Base-by-base conservation (phyloP, 2,329 filamentous ascomycete genomes). In the Coleophoma crateriformis region DNA sequence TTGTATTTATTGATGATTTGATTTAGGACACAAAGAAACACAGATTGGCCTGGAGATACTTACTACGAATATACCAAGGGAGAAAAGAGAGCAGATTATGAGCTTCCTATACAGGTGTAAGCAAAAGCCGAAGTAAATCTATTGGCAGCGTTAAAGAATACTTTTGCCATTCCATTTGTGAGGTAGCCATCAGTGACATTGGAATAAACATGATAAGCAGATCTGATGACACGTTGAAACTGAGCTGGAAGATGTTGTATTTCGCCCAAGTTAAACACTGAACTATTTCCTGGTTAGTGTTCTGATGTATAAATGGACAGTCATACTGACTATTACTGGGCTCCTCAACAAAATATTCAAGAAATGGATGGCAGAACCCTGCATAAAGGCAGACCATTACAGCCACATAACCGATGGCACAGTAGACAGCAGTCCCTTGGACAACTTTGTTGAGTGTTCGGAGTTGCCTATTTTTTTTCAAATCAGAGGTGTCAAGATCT, bases 351-450 rank as follows among this genome's bases (percentile, higher is more conserved):
- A 46, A 37, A 20, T 46, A 46, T 17, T 37, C 33, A 22, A 19
- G 22, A 46, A 46, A 46, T 35, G 44, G 44, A 11, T n/a, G 17
- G n/a, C 44, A 46, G 15, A 46, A 46, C 4, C 44, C 44, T 19
- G 32, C 32, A 17, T 37, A 46, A 15, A 46, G 33, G 14, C 33
- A 19, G 5, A 37, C 13, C 14, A 46, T 37, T 7, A 37, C 35
- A 19, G 33, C 44, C 12, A 46, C 15, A 17, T 46, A 46, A n/a
- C n/a, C n/a, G 7, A 46, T 13, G n/a, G 33, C 33, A 22, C 33
- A 37, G 15, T 35, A 46, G 33, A 46, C 5, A 20, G 44, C 44
- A 14, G 44, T 17, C 11, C 13, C 33, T 19, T 35, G 34, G 4
- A 46, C 44, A 20, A 22, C 44, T 19, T 17, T 34, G 7, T 37